These are phyloP conservation scores for Diphasiastrum complanatum DNA, from an alignment of 83 land plant species.

Conservation along the genomic window DNA sequence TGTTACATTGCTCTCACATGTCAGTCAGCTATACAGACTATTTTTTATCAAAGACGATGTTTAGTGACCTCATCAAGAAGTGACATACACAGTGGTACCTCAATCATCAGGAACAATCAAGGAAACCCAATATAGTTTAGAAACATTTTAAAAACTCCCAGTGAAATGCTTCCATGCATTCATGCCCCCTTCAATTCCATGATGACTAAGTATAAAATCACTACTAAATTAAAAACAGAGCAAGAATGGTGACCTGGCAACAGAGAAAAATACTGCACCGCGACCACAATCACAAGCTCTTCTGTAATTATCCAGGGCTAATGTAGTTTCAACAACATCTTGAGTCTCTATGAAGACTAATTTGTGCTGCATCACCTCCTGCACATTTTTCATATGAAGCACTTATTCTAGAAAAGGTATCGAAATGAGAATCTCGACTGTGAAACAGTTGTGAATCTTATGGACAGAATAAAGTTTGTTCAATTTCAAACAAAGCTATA, in stretches of 20 bases:
- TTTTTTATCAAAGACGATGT: no score
- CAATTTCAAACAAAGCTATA: no score
- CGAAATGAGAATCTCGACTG: not conserved
- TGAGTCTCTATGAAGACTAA: constrained; percentile 98
- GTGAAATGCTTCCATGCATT: no score
- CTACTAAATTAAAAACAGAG: not conserved
- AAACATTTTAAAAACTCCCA: no score
- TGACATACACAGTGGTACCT: no score
- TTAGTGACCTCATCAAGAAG: no score
- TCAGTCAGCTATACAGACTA: no score
- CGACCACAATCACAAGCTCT: constrained; percentile 99
- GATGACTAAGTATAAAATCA: not conserved
- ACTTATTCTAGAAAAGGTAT: not conserved
- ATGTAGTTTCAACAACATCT: constrained; percentile 95
- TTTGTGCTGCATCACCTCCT: constrained; percentile 99
- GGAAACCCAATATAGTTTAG: no score
- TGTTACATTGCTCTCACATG: no score
- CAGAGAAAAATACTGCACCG: constrained; percentile 99
- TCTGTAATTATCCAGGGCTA: constrained; percentile 93
- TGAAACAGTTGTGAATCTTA: not conserved
- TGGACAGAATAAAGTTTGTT: no score
- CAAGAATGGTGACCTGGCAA: constrained; percentile 66
- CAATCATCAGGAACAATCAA: no score
- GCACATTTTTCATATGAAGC: constrained; percentile 5
- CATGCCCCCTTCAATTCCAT: no score